Percentiles rank a stretch among this genome's conserved stretches.
phyloP scores from a whole-genome alignment of 1,284 basidiomycete genomes.

The Leccinum pachyderme region DNA sequence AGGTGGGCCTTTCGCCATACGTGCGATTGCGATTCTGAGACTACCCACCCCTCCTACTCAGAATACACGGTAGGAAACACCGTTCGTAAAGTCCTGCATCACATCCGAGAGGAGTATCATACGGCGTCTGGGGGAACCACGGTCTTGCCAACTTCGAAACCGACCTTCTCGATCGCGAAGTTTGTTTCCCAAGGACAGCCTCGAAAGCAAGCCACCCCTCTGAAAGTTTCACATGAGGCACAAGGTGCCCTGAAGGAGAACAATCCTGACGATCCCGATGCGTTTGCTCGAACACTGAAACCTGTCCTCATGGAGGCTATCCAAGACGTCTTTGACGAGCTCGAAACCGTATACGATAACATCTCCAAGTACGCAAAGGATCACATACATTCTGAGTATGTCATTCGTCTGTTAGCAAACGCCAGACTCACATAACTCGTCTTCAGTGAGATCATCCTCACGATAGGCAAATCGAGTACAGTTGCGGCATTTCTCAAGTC shows the following conservation, averaged over 20 bases:
- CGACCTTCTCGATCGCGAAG: constrained; percentile 69
- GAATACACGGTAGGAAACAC: constrained; percentile 96
- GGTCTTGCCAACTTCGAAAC: constrained; percentile 36
- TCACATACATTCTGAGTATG: constrained; percentile 95
- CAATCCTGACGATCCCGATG: constrained; percentile 70
- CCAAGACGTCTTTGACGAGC: constrained; percentile 91
- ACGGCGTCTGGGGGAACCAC: constrained; percentile 51
- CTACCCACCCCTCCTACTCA: constrained; percentile 32
- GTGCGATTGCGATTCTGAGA: not conserved
- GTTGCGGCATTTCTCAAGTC: constrained; percentile 93
- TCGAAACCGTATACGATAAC: constrained; percentile 94
- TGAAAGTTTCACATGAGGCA: constrained; percentile 46
- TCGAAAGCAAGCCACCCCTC: constrained; percentile 50
- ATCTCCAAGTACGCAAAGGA: constrained; percentile 93
- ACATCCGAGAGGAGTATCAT: constrained; percentile 91
- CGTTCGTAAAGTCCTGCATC: constrained; percentile 85
- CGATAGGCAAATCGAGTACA: constrained; percentile 91
- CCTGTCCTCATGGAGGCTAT: constrained; percentile 88
- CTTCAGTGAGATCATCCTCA: constrained; percentile 90
- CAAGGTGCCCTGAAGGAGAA: constrained; percentile 60
- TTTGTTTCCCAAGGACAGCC: constrained; percentile 78
- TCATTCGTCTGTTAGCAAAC: constrained; percentile 8
- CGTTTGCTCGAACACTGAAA: constrained; percentile 67
- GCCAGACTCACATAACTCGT: not conserved
- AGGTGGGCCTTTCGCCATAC: constrained; percentile 49